Conservation (phyloP, 371 early-diverging fungal genomes). For the Rhizopus sp. region DNA sequence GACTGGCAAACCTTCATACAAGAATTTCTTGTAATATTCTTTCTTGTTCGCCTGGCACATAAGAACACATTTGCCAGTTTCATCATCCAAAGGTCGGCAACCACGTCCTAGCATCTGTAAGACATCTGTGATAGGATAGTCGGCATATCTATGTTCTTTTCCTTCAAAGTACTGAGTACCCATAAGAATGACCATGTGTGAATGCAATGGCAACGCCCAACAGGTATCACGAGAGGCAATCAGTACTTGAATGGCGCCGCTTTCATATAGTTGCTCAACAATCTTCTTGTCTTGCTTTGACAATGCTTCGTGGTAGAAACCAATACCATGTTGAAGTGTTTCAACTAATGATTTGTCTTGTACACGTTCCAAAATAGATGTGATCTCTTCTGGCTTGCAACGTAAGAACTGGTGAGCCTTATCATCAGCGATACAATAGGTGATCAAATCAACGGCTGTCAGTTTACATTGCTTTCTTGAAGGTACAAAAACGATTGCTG, state of each 20-base stretch:
- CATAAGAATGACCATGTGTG: conserved; percentile 91
- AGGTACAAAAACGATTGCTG: conserved; percentile 90
- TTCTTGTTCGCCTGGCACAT: conserved; percentile 95
- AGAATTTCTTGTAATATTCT: conserved; percentile 95
- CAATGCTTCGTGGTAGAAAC: conserved; percentile 89
- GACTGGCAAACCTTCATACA: conserved; percentile 92
- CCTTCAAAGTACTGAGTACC: conserved; percentile 95
- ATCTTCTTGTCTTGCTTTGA: conserved; percentile 69
- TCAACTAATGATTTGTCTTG: conserved; percentile 76
- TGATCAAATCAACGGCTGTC: conserved; percentile 85
- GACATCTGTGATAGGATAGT: conserved; percentile 93
- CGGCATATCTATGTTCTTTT: conserved; percentile 92
- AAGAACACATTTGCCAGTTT: conserved; percentile 82
- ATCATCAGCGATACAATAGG: conserved; percentile 77
- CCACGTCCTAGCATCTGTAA: conserved; percentile 97
- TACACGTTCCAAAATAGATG: conserved; percentile 62
- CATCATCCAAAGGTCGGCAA: conserved; percentile 66
- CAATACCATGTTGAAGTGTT: conserved; percentile 82
- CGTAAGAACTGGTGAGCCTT: conserved; percentile 72
- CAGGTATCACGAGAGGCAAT: conserved; percentile 90
- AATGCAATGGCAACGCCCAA: conserved; percentile 83
- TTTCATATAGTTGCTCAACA: conserved; percentile 77
- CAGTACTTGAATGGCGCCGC: conserved; percentile 84
- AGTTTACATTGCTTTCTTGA: conserved; percentile 88
- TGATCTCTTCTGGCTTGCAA: conserved; percentile 65